Conservation (phyloP, 164 flowering plant genomes). For the Macadamia tetraphylla region DNA sequence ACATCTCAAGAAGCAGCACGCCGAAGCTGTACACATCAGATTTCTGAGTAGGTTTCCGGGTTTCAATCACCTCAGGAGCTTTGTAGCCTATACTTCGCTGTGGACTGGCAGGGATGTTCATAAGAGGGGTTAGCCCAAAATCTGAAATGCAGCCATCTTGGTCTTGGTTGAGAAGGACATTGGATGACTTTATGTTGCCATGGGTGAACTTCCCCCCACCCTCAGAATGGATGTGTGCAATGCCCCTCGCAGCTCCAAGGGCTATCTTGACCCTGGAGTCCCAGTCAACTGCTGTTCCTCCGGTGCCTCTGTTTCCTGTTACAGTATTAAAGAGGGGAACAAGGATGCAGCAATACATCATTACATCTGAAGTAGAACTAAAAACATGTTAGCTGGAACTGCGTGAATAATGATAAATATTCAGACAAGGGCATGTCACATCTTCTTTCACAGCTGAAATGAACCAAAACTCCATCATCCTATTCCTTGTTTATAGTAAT, state of each 20-base stretch:
- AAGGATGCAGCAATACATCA: background rate
- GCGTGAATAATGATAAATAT: background rate
- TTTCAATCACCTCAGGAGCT: conserved; percentile 83
- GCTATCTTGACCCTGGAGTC: conserved; percentile 57
- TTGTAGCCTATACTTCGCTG: conserved; percentile 65
- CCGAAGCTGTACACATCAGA: conserved; percentile 93
- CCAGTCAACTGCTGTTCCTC: conserved; percentile 76
- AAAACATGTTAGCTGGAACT: background rate
- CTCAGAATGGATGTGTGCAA: conserved; percentile 60
- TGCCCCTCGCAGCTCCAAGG: conserved; percentile 76
- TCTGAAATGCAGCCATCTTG: conserved; percentile 66
- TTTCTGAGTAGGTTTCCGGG: conserved; percentile 69
- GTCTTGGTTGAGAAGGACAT: conserved; percentile 62
- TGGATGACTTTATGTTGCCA: conserved; percentile 81
- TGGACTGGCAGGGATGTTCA: conserved; percentile 58
- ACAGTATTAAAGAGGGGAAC: background rate
- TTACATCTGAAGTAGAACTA: background rate
- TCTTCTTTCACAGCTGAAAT: too few relatives aligned
- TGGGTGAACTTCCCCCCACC: conserved; percentile 54
- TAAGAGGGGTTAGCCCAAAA: conserved; percentile 68
- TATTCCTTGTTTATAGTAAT: too few relatives aligned
- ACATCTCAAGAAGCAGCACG: conserved; percentile 72
- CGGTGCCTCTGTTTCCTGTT: conserved; percentile 72
- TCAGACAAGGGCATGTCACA: background rate
- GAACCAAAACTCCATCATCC: too few relatives aligned